Conservation (phyloP, 2,329 filamentous ascomycete species). For the Colletotrichum orbiculare region DNA sequence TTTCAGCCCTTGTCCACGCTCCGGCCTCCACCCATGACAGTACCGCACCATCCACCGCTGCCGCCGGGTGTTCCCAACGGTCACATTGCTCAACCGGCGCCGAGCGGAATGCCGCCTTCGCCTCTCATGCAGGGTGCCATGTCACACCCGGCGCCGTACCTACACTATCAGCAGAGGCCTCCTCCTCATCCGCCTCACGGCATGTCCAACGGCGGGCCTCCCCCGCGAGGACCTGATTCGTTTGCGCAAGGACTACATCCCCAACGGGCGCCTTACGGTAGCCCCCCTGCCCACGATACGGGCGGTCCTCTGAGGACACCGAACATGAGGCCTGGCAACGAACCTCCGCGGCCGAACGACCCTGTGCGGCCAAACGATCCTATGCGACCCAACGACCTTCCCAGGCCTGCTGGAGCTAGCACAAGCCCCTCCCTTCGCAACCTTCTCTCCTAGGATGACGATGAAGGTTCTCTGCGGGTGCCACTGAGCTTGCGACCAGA, state of each 20-base stretch:
- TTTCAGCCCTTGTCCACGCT: conserved; percentile 55
- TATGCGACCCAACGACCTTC: conserved; percentile 38
- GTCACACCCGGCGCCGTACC: conserved; percentile 45
- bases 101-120: conserved; percentile 61
- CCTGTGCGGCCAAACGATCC: too few relatives aligned
- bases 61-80: conserved; percentile 56
- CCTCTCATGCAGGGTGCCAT: conserved; percentile 52
- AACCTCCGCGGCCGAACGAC: conserved; percentile 38
- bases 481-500: too few relatives aligned
- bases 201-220: conserved; percentile 53
- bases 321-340: conserved; percentile 40
- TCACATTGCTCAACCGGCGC: conserved; percentile 51
- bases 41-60: conserved; percentile 53
- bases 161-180: conserved; percentile 45
- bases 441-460: conserved; percentile 66
- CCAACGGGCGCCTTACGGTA: conserved; percentile 56
- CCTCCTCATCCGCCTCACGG: conserved; percentile 42
- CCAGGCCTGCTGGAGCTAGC: conserved; percentile 69
- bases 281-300: conserved; percentile 51
- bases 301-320: conserved; percentile 41
- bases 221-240: conserved; percentile 56
- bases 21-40: conserved; percentile 60
- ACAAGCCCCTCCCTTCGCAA: conserved; percentile 82
- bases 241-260: conserved; percentile 57
- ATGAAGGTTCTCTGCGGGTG: neutral